Evolutionary conservation across 805 yeast genomes (phyloP), one percentile per base, ranked within the genome.

Genomic region (Kluyveromyces wickerhamii): DNA sequence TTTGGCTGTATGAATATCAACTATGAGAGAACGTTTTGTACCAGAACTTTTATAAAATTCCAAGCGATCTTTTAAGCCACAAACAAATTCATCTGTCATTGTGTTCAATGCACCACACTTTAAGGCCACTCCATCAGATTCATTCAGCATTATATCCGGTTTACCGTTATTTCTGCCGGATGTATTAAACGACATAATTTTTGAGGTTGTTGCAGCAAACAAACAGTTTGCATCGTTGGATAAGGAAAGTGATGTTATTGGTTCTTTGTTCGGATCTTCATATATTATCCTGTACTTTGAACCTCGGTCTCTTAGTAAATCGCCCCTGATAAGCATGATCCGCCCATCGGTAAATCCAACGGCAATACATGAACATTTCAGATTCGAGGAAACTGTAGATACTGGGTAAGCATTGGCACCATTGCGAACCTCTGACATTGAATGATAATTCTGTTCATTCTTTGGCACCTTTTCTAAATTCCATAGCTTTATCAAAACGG

Each of bases 271-370:
- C 4, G 44, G 28, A 34, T 78, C 72, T 39, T 80, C 84, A 51
- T 77, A 84, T 1, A 88, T 77, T 0, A 80, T 55, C 19, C 96
- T 65, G 49, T 89, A 97, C 43, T 92, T 73, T 7, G 95, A 77
- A 0, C 97, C 97, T 39, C 95, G 65, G 51, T 92, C 98, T 46
- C 87, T 74, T 5, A 85, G 45, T 21, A 92, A 57, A 55, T 92
- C 97, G 7, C 98, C 98, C 42, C 97, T 63, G 0, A 88, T 73
- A 5, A 88, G 61, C 2, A 88, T 63, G 2, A 88, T 86, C 14
- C 76, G 68, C 2, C 98, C 98, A 54, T 87, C 51, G 6, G 44
- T 44, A 23, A 47, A 57, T 7, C 60, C 60, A 1, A 52, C 39
- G 5, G 40, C 52, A 7, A 57, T 44, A 32, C 59, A 52, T 4